Conservation (phyloP, 1,284 basidiomycete genomes). For the Retiboletus flavoniger region DNA sequence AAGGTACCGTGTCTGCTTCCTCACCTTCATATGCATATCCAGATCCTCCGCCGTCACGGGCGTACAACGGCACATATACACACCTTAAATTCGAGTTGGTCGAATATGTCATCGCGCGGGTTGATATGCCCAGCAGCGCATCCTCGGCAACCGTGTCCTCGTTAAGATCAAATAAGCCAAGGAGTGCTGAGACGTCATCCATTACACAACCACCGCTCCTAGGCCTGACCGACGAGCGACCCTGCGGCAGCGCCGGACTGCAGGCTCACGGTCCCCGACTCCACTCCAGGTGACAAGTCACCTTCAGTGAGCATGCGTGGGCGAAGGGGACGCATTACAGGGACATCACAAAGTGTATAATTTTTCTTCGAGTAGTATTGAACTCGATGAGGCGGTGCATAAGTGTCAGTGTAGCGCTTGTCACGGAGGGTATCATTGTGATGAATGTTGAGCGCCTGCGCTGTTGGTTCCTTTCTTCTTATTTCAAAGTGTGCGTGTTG, state of each 20-base stretch:
- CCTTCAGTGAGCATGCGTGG: conserved; percentile 73
- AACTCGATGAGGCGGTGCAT: conserved; percentile 83
- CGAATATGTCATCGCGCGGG: conserved; percentile 57
- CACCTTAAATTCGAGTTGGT: conserved; percentile 74
- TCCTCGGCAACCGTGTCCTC: conserved; percentile 66
- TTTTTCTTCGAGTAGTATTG: conserved; percentile 45
- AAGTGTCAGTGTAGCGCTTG: conserved; percentile 77
- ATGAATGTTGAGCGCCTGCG: no score
- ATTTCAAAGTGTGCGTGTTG: not conserved
- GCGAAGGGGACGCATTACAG: conserved; percentile 55
- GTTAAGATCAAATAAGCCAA: conserved; percentile 63
- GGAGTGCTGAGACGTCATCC: conserved; percentile 55
- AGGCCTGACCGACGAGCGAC: conserved; percentile 64
- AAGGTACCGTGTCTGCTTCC: no score
- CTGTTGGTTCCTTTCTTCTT: no score
- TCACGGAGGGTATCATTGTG: no score
- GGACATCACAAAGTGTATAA: conserved; percentile 16
- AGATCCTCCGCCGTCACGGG: no score
- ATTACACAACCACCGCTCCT: conserved; percentile 55
- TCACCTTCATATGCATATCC: no score
- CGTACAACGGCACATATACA: conserved; percentile 25
- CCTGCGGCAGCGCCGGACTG: conserved; percentile 81
- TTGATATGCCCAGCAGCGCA: conserved; percentile 64
- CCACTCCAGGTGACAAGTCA: conserved; percentile 80
- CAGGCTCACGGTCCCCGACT: conserved; percentile 82